Evolutionary conservation across 805 yeast genomes (phyloP), one percentile per base, ranked within the genome.

Genomic region (Saccharomycopsis javanensis): DNA sequence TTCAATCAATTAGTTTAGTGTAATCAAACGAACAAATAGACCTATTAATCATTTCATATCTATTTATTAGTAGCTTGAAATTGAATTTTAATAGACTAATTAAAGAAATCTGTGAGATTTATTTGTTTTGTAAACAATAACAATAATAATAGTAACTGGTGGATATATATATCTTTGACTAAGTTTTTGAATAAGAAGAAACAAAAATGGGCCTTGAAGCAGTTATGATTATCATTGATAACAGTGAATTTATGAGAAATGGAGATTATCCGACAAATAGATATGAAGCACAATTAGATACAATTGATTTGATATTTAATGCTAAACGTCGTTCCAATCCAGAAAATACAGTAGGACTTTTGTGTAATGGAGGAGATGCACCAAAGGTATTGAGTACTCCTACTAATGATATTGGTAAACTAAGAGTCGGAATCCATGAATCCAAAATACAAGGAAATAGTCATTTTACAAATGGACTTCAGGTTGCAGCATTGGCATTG

Each of bases 211-310:
- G 86, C 62, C 79, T 91, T 66, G 99, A 94, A 73, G 98, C 98
- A 62, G 87, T 97, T 15, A 91, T 94, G 86, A 80, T 94, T 61
- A 88, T 90, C 67, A 80, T 94, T 67, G 99, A 94, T 76, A 92
- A 90, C 77, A 89, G 97, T 55, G 99, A 94, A 74, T 92, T 79
- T 71, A 87, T 91, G 81, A 79, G 99, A 66, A 94, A 94, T 69
- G 99, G 98, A 33, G 99, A 94, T 70, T 94, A 85, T 67, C 79
- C 87, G 37, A 82, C 95, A 16, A 84, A 91, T 15, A 79, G 99
- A 66, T 91, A 83, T 68, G 95, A 87, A 62, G 97, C 98, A 1
- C 97, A 94, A 71, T 75, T 87, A 60, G 96, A 94, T 61, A 83
- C 97, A 8, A 90, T 91, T 30, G 94, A 89, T 64, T 76, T 83